Conservation (phyloP, 768 basidiomycete species). For the Coprinopsis cinerea region DNA sequence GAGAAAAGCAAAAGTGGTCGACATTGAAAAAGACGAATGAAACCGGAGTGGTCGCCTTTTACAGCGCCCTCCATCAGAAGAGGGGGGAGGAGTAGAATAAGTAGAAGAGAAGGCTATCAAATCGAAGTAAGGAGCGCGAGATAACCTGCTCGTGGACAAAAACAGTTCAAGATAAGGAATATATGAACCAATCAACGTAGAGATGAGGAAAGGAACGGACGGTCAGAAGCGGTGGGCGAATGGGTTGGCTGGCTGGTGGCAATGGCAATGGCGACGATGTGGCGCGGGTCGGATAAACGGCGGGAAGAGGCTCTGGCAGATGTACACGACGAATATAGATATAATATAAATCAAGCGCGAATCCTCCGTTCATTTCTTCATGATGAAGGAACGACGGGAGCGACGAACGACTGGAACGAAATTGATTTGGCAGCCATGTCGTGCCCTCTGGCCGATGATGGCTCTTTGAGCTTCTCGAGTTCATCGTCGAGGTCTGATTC, state of each 20-base stretch:
- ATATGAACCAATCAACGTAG: background rate
- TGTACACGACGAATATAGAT: background rate
- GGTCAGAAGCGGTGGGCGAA: background rate
- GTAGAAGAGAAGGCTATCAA: conserved; percentile 4
- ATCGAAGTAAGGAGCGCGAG: conserved; percentile 8
- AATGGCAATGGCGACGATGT: background rate
- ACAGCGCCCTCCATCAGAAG: background rate
- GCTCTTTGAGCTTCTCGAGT: conserved; percentile 16
- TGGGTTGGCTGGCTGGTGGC: no score
- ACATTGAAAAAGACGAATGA: no score
- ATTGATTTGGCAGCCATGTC: conserved; percentile 25
- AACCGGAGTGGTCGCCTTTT: background rate
- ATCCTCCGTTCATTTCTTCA: conserved; percentile 4
- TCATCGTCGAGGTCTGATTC: conserved; percentile 34
- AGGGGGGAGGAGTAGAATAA: no score
- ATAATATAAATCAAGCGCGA: conserved; percentile 3
- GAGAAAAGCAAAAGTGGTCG: no score
- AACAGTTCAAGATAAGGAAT: conserved; percentile 1
- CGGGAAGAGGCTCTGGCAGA: conserved; percentile 2
- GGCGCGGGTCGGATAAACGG: conserved; percentile 7
- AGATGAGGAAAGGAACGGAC: background rate
- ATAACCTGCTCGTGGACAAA: conserved; percentile 1
- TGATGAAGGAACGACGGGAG: background rate
- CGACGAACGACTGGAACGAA: conserved; percentile 23
- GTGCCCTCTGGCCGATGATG: conserved; percentile 11